Percentiles rank a stretch among this genome's conserved stretches.
phyloP scores from a whole-genome alignment of 2,329 filamentous ascomycete species.

The Colletotrichum falcatum region DNA sequence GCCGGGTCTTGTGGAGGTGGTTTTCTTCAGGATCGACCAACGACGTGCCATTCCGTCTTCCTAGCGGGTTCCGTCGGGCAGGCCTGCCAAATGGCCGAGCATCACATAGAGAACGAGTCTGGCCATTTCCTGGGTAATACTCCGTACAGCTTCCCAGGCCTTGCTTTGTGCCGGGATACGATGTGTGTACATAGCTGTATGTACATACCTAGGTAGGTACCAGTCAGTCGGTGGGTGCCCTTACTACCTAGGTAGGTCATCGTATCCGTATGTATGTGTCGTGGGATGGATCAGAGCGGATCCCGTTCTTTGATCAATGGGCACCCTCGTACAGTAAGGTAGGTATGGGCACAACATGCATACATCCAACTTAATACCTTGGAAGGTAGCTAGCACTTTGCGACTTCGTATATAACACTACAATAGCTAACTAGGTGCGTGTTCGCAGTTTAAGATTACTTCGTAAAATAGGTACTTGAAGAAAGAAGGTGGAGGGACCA shows the following conservation, averaged over 20 bases:
- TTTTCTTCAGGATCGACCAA: background rate
- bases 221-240: background rate
- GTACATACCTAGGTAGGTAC: background rate
- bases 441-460: background rate
- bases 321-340: background rate
- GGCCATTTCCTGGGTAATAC: background rate
- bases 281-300: background rate
- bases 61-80: conserved; percentile 7
- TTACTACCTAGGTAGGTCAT: too few relatives aligned
- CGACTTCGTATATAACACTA: background rate
- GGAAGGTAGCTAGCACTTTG: background rate
- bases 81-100: background rate
- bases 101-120: background rate
- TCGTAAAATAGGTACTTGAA: too few relatives aligned
- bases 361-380: background rate
- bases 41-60: background rate
- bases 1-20: background rate
- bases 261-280: background rate
- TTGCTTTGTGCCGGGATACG: background rate
- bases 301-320: conserved; percentile 7
- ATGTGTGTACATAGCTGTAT: too few relatives aligned
- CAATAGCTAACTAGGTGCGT: background rate
- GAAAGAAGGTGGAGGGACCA: conserved; percentile 15
- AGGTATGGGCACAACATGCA: too few relatives aligned
- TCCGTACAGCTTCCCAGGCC: background rate